Percentiles rank a stretch among this genome's conserved stretches.
phyloP scores from a whole-genome alignment of 495 filamentous ascomycete genomes.

The Articulospora tetracladia region DNA sequence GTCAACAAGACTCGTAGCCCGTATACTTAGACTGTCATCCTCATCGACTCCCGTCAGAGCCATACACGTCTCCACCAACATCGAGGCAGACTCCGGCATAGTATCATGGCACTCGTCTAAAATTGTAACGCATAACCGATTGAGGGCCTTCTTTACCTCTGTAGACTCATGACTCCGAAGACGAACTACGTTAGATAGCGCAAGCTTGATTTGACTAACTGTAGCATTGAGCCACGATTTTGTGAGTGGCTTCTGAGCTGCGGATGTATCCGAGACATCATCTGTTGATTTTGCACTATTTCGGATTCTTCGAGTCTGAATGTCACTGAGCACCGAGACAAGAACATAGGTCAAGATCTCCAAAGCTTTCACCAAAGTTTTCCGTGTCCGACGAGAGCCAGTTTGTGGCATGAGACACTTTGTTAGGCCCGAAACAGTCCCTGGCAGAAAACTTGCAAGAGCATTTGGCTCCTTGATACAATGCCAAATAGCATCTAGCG shows the following conservation, averaged over 20 bases:
- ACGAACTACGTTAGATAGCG: constrained; percentile 72
- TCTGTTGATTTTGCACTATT: constrained; percentile 14
- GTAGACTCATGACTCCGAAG: constrained; percentile 68
- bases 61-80: constrained; percentile 80
- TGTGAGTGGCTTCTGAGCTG: constrained; percentile 32
- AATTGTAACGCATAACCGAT: constrained; percentile 65
- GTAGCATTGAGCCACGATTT: constrained; percentile 81
- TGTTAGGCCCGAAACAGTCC: constrained; percentile 78
- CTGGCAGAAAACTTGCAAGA: constrained; percentile 80
- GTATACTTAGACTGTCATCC: constrained; percentile 30
- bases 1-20: constrained; percentile 48
- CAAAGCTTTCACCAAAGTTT: constrained; percentile 59
- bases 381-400: constrained; percentile 58
- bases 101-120: constrained; percentile 76
- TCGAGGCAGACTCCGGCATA: constrained; percentile 60
- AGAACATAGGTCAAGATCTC: constrained; percentile 57
- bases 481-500: constrained; percentile 58
- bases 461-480: constrained; percentile 66
- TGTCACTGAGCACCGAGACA: constrained; percentile 62
- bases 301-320: constrained; percentile 39
- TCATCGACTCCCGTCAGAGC: constrained; percentile 57
- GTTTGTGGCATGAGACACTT: constrained; percentile 68
- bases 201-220: constrained; percentile 76
- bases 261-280: constrained; percentile 8
- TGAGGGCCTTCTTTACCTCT: constrained; percentile 67